Conservation (phyloP, 1,284 basidiomycete genomes). For the Sporisorium scitamineum region DNA sequence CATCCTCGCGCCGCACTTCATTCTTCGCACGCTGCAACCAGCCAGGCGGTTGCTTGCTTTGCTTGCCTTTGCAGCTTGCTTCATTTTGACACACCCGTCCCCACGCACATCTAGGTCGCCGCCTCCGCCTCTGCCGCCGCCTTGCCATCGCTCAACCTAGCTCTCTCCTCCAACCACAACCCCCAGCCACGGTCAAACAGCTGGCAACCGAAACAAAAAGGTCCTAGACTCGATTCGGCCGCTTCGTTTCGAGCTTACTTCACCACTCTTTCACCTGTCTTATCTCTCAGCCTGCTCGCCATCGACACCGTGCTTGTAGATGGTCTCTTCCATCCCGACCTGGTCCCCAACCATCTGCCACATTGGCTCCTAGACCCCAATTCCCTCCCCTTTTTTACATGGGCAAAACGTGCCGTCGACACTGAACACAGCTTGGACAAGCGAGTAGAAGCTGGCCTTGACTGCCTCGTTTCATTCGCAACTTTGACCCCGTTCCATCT, state of each 20-base stretch:
- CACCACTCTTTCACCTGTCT: neutral
- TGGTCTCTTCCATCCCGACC: slow-evolving; percentile 8
- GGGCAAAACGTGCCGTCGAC: neutral
- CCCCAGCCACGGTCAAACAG: neutral
- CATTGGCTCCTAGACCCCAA: slow-evolving; percentile 4
- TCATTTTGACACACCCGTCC: slow-evolving; percentile 27
- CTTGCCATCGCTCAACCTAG: neutral
- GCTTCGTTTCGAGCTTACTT: neutral
- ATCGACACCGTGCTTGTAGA: slow-evolving; percentile 21
- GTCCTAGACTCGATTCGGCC: neutral
- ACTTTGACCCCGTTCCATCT: neutral
- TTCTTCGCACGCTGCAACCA: slow-evolving; percentile 34
- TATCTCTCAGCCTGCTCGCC: neutral
- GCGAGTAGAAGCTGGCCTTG: neutral
- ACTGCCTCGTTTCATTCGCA: neutral
- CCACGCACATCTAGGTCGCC: slow-evolving; percentile 24
- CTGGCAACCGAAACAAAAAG: neutral
- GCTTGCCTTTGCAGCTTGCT: slow-evolving; percentile 21
- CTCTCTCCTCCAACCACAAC: neutral
- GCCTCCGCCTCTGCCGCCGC: slow-evolving; percentile 3
- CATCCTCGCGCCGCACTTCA: slow-evolving; percentile 12
- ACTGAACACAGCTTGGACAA: neutral
- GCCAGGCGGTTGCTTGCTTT: slow-evolving; percentile 29
- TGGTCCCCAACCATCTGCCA: slow-evolving; percentile 2
- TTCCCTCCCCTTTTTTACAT: neutral